phyloP scores from a whole-genome alignment of 305 asterid genomes.

The Fraxinus paxiana region DNA sequence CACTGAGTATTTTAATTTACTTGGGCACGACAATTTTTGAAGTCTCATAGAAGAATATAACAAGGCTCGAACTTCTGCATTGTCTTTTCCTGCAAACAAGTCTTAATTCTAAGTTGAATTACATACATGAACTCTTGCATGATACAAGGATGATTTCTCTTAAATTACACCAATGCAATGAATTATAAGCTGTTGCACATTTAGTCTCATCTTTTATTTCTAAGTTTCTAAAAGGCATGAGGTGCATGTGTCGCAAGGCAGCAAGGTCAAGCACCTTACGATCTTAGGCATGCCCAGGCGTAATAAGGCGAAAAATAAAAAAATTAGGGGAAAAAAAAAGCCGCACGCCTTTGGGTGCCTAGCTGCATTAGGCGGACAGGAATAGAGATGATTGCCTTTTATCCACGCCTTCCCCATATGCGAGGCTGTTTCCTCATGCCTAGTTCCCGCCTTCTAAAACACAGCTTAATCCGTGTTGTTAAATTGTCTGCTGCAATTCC shows the following conservation, averaged over 20 bases:
- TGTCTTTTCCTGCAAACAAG: background rate
- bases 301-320: background rate
- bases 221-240: background rate
- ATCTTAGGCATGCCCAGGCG: background rate
- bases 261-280: background rate
- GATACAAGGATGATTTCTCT: background rate
- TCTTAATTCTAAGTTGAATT: conserved; percentile 3
- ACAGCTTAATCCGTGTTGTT: background rate
- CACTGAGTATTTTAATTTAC: background rate
- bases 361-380: background rate
- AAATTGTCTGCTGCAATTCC: background rate
- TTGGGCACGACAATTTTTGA: background rate
- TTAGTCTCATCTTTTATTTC: background rate
- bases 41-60: background rate
- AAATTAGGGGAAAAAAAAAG: background rate
- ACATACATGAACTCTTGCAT: background rate
- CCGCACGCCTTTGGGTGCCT: background rate
- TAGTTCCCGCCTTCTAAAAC: background rate
- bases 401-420: background rate
- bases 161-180: background rate
- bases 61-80: background rate
- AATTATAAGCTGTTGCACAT: conserved; percentile 13
- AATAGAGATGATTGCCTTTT: background rate
- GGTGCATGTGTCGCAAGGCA: background rate
- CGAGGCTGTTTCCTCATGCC: background rate